Evolutionary conservation across 164 flowering plant species (phyloP), one percentile per base, ranked within the genome.

Genomic region (Dillenia suffruticosa): DNA sequence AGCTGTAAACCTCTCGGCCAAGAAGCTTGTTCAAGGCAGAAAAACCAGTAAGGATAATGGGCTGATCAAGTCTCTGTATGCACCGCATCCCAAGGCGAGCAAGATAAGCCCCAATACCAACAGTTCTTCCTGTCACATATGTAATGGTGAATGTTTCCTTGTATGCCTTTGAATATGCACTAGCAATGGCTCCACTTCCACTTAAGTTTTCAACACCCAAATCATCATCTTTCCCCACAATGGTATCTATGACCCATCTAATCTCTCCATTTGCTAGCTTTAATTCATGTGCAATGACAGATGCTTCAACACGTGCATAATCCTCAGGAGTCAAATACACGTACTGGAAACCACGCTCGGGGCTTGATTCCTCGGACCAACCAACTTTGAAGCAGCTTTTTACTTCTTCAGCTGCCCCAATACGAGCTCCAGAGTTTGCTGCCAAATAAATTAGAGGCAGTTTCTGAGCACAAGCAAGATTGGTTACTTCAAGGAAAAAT

Each of bases 11-110:
- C 75, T 95, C 99, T 64, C 99, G 73, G 11, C 99, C 99, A 44
- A 95, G 88, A 72, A 95, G 92, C 71, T 95, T 95, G 79, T 95
- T 95, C 56, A 95, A 62, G 15, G 99, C 95, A 46, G 99, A 92
- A 72, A 88, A 95, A 57, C 99, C 99, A 6, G 99, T 95, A 44
- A 95, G 80, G 72, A 95, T 95, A 19, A 95, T 95, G 16, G 99
- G 98, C 70, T 92, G 97, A 75, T 95, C 99, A 59, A 95, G 92
- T 76, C 99, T 82, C 72, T 95, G 99, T 66, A 95, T 95, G 76
- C 99, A 95, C 62, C 99, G 82, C 97, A 95, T 95, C 17, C 99
- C 99, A 53, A 95, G 91, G 32, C 99, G 89, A 72, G 99, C 90
- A 72, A 95, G 96, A 77, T 95, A 95, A 61, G 99, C 99, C 63